phyloP scores from a whole-genome alignment of 225 moss, liverwort and hornwort genomes.

The Rhytidiadelphus loreus region DNA sequence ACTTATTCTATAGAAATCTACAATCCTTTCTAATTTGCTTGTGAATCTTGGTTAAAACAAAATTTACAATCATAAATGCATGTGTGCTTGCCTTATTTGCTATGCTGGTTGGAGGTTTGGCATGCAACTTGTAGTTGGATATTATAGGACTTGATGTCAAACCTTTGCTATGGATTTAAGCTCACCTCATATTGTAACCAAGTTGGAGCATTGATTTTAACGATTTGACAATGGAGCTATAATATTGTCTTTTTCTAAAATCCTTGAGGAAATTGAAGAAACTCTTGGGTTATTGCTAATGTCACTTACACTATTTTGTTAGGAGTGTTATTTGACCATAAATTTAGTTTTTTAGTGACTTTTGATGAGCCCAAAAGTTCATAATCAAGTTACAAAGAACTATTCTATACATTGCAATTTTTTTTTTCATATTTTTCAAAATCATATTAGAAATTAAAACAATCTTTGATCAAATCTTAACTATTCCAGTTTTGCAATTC shows the following conservation, averaged over 20 bases:
- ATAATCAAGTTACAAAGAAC: background rate
- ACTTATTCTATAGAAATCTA: background rate
- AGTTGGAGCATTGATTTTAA: no score
- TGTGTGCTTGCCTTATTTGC: no score
- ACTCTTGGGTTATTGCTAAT: background rate
- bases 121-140: no score
- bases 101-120: no score
- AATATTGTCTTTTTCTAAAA: background rate
- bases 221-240: no score
- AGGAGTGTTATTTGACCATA: background rate
- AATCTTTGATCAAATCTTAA: no score
- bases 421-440: no score
- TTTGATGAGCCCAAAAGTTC: background rate
- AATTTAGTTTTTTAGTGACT: background rate
- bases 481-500: no score
- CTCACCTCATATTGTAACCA: no score
- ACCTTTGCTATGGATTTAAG: no score
- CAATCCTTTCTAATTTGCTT: background rate
- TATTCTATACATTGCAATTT: background rate
- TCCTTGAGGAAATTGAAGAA: background rate
- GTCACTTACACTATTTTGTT: background rate
- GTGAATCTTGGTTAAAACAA: background rate
- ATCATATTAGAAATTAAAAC: no score
- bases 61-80: background rate
- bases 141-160: no score